Base-by-base conservation (phyloP, 1,284 basidiomycete species). In the Gymnopus androsaceus region DNA sequence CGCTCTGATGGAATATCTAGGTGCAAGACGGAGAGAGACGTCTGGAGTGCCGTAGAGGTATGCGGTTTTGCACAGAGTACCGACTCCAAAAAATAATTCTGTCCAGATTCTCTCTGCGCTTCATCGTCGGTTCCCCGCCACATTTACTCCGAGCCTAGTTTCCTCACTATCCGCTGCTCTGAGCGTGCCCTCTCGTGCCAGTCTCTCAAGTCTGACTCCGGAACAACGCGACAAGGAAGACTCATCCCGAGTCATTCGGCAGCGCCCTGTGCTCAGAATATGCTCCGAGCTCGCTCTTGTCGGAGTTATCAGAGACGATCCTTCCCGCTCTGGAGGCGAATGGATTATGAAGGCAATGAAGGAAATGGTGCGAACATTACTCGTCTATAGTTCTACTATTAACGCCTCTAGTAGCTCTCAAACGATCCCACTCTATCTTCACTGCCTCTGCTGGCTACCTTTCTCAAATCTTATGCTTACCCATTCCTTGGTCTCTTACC, bases 221-320 rank as follows among this genome's bases (percentile, higher is more conserved):
- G 94, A 97, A 63, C 92, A 98, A 66, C 85, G 88, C 52, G 97
- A 99, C 69, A 96, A 94, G 72, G 97, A 99, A 59, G 96, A 99
- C 62, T 78, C 83, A 51, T 75, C 85, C 14, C 82, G 96, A 25
- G 76, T 99, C 12, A 68, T 83, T 2, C 87, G 91, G 33, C 95
- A 98, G 71, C 82, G 95, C 17, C 90, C 92, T 1, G 75, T 96
- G 9, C 75, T 98, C 49, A 84, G 96, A 50, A 87, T 96, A 33
- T 88, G 91, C 59, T 87, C 93, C 0, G 97, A 99, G 72, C 77
- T 98, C 31, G 95, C 93, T 2, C 76, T 98, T 28, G 87, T 98
- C 2, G 92, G 91, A 2, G 76, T 95, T 62, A 84, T 94, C 66
- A 78, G 75, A 61, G 84, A 92, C 76, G 78, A 79, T 40, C 78